Base-by-base conservation (phyloP, 2,329 filamentous ascomycete genomes). In the Magnaporthales sp. region DNA sequence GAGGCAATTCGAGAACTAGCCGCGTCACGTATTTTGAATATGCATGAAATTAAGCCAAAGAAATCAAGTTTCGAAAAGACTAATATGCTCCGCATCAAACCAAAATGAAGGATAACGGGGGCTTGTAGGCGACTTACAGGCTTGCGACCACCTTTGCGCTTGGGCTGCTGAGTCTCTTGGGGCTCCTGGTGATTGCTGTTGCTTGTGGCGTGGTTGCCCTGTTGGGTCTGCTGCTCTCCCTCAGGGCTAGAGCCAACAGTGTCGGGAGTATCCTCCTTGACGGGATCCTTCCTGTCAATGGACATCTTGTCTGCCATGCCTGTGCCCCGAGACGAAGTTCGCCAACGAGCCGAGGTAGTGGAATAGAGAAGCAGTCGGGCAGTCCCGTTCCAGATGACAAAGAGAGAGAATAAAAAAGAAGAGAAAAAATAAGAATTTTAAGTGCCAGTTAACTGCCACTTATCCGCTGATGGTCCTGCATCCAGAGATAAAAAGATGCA, bases 61-160 rank as follows among this genome's bases (percentile, higher is more conserved):
- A 46, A 46, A 46, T n/a, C 3, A n/a, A 7, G n/a, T 46, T 13
- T 38, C 19, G 10, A 7, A 46, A 46, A 8, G 15, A 19, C 38
- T 13, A n/a, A 4, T 6, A 9, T 38, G 27, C 29, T 63, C n/a
- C n/a, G n/a, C 29, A 15, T 13, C 29, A 4, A n/a, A 15, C 27
- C 5, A 62, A 6, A 27, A 31, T 10, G 15, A 9, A 15, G 3
- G 19, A 62, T 11, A 32, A 30, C 7, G 22, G 22, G 7, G 30
- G 9, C 10, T 22, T 13, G 8, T 32, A 7, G 30, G 51, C 56
- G 58, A 79, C 85, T 78, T 88, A 98, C 95, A 75, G 95, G 95
- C 83, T 98, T 99, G 75, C 95, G 89, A 69, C 95, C 95, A 75
- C 95, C 95, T 83, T 99, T 99, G 75, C 95, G 89, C 84, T 99